phyloP scores from a whole-genome alignment of 306 rosid species.

The Pyrus bretschneideri region DNA sequence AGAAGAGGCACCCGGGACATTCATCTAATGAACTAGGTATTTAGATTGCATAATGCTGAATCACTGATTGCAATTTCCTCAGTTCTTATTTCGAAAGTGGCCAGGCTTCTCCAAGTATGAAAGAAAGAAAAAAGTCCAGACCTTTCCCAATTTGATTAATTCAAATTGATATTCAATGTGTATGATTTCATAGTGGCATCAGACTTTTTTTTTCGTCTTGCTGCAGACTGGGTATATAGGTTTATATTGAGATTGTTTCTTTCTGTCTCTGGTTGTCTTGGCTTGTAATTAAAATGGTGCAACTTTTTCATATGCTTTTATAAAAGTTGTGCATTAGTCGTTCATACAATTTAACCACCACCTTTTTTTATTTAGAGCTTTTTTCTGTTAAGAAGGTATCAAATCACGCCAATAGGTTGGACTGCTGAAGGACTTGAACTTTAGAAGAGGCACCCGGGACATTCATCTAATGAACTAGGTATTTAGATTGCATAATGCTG shows the following conservation, averaged over 20 bases:
- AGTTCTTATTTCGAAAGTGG: neutral
- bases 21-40: neutral
- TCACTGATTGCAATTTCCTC: neutral
- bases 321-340: neutral
- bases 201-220: neutral
- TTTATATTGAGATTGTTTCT: neutral
- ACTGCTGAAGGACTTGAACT: neutral
- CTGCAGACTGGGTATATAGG: neutral
- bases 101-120: neutral
- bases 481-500: neutral
- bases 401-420: neutral
- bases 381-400: neutral
- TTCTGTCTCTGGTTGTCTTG: neutral
- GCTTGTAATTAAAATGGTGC: neutral
- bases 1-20: neutral
- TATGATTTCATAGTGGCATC: neutral
- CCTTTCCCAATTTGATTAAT: neutral
- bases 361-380: neutral
- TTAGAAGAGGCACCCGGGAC: neutral
- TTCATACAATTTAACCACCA: neutral
- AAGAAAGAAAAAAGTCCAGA: neutral
- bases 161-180: neutral
- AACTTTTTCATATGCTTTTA: neutral
- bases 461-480: neutral
- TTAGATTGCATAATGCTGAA: neutral